A percentile compares a stretch with the other conserved stretches of the same genome.
phyloP scores from a whole-genome alignment of 2,329 filamentous ascomycete species.

The Talaromyces sp. region DNA sequence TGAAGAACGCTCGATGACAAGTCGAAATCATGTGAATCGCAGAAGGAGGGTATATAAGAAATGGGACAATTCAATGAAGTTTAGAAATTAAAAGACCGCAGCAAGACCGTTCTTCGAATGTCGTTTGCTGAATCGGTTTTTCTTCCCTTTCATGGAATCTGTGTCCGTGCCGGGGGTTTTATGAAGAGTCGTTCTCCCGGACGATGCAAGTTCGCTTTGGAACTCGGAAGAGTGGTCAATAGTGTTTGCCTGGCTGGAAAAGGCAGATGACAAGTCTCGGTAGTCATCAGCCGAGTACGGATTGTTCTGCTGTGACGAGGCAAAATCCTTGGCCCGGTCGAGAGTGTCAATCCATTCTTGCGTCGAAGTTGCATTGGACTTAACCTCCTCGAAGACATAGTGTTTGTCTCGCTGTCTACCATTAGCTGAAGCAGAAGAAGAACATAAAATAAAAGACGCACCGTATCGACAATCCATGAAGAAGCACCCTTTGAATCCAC shows the following conservation, averaged over 20 bases:
- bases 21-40: neutral
- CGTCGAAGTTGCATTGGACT: conserved; percentile 59
- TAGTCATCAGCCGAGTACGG: conserved; percentile 65
- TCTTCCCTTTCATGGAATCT: conserved; percentile 53
- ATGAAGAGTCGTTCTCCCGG: conserved; percentile 40
- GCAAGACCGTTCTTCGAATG: conserved; percentile 93
- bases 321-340: conserved; percentile 79
- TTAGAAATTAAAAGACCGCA: conserved; percentile 62
- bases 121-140: conserved; percentile 72
- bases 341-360: conserved; percentile 91
- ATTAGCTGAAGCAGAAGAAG: conserved; percentile 19
- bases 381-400: conserved; percentile 91
- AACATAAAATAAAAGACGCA: conserved; percentile 48
- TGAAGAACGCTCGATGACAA: conserved; percentile 6
- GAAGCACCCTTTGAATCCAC: conserved; percentile 81
- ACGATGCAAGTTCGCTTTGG: conserved; percentile 26
- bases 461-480: conserved; percentile 87
- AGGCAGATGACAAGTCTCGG: conserved; percentile 61
- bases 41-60: neutral
- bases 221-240: conserved; percentile 37
- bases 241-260: conserved; percentile 58
- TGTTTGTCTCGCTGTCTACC: conserved; percentile 69
- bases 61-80: neutral
- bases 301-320: conserved; percentile 64
- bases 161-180: conserved; percentile 42